phyloP scores from a whole-genome alignment of 768 basidiomycete genomes.

The Rubroboletus pulcherrimus region DNA sequence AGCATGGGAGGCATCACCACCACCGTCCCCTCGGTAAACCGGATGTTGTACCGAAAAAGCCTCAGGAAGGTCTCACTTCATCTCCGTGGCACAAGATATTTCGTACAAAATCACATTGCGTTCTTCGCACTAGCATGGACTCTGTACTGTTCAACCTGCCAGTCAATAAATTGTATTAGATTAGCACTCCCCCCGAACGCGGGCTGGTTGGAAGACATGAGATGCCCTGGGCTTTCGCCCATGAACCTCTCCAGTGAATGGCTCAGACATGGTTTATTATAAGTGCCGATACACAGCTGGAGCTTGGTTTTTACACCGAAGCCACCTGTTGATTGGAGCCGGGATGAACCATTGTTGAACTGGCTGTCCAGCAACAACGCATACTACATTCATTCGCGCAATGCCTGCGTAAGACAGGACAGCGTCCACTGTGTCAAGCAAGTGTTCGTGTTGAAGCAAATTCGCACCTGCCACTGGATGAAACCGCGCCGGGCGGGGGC shows the following conservation, averaged over 20 bases:
- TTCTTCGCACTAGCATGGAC: neutral
- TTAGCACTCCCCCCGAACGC: neutral
- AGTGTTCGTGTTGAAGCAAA: neutral
- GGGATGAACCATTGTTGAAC: neutral
- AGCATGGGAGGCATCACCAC: conserved; percentile 32
- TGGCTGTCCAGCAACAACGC: neutral
- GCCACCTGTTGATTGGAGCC: neutral
- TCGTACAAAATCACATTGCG: neutral
- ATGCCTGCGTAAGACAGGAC: neutral
- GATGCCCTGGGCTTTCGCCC: neutral
- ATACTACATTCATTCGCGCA: neutral
- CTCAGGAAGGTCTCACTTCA: neutral
- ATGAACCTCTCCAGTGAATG: neutral
- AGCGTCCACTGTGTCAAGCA: no score
- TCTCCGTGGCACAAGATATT: neutral
- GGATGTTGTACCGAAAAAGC: neutral
- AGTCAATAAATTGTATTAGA: neutral
- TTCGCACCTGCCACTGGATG: neutral
- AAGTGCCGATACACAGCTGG: neutral
- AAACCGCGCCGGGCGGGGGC: neutral
- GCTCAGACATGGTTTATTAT: neutral
- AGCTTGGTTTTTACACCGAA: neutral
- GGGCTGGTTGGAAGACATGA: neutral
- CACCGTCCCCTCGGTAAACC: conserved; percentile 15
- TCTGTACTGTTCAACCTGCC: neutral